Percentiles rank a stretch among this genome's conserved stretches.
These are phyloP conservation scores for Penstemon davidsonii DNA, from an alignment of 257 asterid species.

Conservation along the genomic window DNA sequence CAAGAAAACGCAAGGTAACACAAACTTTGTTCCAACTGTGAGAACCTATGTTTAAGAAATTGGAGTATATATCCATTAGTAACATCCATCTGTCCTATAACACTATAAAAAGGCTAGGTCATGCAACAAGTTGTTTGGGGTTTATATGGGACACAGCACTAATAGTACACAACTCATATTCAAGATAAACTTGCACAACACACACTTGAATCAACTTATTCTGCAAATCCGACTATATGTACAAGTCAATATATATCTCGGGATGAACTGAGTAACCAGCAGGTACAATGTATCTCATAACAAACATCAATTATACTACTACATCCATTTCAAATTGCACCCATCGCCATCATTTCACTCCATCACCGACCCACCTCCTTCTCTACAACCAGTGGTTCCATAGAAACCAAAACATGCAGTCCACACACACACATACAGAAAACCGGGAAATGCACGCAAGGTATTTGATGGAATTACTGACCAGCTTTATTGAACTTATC, in stretches of 20 bases:
- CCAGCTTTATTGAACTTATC: conserved; percentile 67
- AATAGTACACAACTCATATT: not conserved
- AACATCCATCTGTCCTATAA: not conserved
- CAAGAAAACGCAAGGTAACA: not conserved
- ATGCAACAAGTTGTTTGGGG: not conserved
- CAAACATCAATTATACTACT: too few relatives aligned
- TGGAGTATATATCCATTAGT: not conserved
- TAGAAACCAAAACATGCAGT: not conserved
- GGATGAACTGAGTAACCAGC: too few relatives aligned
- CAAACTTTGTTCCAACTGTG: not conserved
- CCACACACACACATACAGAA: not conserved
- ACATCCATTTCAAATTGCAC: too few relatives aligned
- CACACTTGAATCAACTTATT: not conserved
- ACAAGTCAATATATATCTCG: not conserved
- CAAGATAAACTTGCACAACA: not conserved
- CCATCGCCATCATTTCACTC: not conserved
- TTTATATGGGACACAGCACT: not conserved
- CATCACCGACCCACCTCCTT: not conserved
- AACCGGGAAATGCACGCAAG: conserved; percentile 1
- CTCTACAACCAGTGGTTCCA: not conserved
- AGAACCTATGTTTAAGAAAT: not conserved
- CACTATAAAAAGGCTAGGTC: not conserved
- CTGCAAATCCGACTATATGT: not conserved
- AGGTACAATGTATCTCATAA: not conserved
- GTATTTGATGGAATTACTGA: conserved; percentile 29